Conservation (phyloP, 129 eudicot genomes). For the Gnaphalium uliginosum region DNA sequence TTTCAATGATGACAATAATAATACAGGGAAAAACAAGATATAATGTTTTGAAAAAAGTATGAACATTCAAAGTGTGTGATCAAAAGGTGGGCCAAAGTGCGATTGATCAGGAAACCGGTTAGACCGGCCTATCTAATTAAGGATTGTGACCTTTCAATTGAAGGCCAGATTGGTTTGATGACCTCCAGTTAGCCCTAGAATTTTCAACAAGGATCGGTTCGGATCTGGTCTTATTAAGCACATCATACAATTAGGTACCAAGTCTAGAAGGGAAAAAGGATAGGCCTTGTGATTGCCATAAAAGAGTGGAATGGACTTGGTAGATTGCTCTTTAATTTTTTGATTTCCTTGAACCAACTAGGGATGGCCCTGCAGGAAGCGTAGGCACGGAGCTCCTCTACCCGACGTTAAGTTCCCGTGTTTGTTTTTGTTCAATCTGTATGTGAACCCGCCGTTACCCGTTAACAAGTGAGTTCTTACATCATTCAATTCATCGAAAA, state of each 20-base stretch:
- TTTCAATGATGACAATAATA: not conserved
- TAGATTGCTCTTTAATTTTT: too few species aligned
- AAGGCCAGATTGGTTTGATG: constrained; percentile 13
- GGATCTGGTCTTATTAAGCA: not conserved
- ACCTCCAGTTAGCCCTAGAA: constrained; percentile 14
- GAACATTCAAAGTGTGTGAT: constrained; percentile 5
- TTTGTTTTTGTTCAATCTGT: too few species aligned
- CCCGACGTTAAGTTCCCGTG: too few species aligned
- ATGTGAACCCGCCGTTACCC: too few species aligned
- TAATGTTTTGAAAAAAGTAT: not conserved
- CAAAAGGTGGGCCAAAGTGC: constrained; percentile 19
- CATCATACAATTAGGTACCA: not conserved
- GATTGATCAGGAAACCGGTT: not conserved
- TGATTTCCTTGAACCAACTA: not conserved
- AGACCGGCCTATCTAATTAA: constrained; percentile 1
- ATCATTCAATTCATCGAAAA: too few species aligned
- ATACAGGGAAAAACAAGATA: not conserved
- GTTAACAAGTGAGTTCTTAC: too few species aligned
- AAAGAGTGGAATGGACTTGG: constrained; percentile 1
- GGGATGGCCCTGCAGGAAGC: too few species aligned
- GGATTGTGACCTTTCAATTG: constrained; percentile 20
- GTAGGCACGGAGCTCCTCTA: too few species aligned
- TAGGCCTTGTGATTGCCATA: not conserved
- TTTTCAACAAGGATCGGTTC: not conserved
- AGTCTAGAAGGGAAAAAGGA: not conserved